phyloP scores from a whole-genome alignment of 2,329 filamentous ascomycete genomes.

The Fusarium verrucosum region DNA sequence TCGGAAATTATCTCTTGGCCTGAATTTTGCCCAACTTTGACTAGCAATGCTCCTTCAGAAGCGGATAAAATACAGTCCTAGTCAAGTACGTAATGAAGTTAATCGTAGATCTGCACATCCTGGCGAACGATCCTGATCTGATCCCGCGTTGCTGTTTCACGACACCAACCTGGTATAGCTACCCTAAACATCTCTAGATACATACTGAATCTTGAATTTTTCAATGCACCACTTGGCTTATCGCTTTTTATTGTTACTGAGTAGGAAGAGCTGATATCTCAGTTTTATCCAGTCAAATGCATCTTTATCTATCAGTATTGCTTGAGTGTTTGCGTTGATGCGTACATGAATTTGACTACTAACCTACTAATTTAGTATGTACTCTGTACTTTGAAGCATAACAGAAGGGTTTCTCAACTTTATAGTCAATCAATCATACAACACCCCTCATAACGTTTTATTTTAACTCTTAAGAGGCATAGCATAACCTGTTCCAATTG shows the following conservation, averaged over 20 bases:
- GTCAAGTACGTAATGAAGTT: slow-evolving; percentile 66
- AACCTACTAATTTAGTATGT: no score
- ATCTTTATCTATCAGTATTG: neutral
- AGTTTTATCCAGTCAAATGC: neutral
- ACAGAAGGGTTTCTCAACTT: no score
- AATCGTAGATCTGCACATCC: slow-evolving; percentile 62
- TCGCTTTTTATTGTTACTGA: neutral
- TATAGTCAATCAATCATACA: no score
- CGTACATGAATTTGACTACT: no score
- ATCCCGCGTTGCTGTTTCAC: slow-evolving; percentile 58
- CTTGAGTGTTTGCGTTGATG: no score
- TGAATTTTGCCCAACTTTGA: slow-evolving; percentile 67
- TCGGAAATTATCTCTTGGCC: slow-evolving; percentile 65
- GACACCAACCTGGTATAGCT: slow-evolving; percentile 64
- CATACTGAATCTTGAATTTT: no score
- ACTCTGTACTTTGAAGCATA: no score
- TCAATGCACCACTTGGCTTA: no score
- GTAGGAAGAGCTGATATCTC: neutral
- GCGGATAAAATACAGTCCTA: slow-evolving; percentile 53
- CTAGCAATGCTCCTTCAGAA: slow-evolving; percentile 59
- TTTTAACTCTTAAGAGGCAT: neutral
- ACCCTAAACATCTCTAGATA: slow-evolving; percentile 64
- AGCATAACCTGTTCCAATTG: slow-evolving; percentile 55
- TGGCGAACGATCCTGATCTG: slow-evolving; percentile 64
- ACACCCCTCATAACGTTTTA: no score